Evolutionary conservation across 805 yeast genomes (phyloP).

Genomic region (Teunomyces atbi): DNA sequence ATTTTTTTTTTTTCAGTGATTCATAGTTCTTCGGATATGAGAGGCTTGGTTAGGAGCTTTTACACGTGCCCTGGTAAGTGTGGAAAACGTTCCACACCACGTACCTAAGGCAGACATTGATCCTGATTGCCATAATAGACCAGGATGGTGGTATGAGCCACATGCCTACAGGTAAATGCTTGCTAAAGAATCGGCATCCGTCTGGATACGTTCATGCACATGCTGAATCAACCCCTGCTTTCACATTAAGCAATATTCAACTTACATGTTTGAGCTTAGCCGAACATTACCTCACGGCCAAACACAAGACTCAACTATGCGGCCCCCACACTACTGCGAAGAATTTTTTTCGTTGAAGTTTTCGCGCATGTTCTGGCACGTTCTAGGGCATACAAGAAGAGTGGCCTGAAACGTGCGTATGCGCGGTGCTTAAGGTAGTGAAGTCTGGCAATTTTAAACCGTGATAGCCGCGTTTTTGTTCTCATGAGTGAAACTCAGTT

Average conservation of each 20-base stretch:
- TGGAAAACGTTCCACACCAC: constrained; percentile 2
- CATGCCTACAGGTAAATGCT: not conserved
- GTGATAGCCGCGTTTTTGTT: not conserved
- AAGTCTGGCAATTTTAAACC: not conserved
- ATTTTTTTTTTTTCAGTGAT: not conserved
- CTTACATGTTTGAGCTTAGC: not conserved
- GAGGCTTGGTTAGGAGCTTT: constrained; percentile 4
- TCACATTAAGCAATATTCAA: not conserved
- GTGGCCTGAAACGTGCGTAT: not conserved
- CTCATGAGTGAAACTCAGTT: not conserved
- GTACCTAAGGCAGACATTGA: not conserved
- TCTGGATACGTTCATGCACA: not conserved
- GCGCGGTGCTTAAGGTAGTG: not conserved
- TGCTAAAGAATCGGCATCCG: not conserved
- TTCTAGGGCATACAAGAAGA: not conserved
- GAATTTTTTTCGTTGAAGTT: not conserved
- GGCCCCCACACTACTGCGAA: not conserved
- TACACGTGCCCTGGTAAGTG: constrained; percentile 2
- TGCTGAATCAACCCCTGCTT: not conserved
- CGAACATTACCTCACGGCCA: not conserved
- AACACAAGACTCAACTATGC: not conserved
- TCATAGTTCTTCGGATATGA: constrained; percentile 4
- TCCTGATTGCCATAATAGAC: not conserved
- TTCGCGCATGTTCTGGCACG: constrained; percentile 1
- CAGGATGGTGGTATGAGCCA: not conserved